Conservation (phyloP, 805 yeast species). For the Wickerhamiella galacta region DNA sequence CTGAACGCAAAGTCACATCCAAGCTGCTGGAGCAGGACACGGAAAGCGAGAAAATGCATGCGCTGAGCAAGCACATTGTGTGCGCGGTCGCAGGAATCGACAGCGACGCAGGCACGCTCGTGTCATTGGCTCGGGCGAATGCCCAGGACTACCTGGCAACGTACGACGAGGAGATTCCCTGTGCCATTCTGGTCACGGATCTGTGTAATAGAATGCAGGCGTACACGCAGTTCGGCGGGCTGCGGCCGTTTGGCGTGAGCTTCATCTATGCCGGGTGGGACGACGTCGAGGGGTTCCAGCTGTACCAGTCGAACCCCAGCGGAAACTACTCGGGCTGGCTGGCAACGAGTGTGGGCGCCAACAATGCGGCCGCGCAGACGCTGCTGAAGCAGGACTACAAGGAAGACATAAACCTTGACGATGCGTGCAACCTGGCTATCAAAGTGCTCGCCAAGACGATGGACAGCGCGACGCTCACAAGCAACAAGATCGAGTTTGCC, state of each 20-base stretch:
- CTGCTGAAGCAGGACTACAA: constrained; percentile 87
- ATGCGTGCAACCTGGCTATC: constrained; percentile 74
- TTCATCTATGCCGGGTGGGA: constrained; percentile 94
- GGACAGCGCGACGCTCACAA: constrained; percentile 68
- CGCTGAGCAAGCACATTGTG: constrained; percentile 49
- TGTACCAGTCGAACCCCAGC: constrained; percentile 89
- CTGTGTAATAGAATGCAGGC: constrained; percentile 93
- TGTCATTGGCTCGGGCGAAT: constrained; percentile 66
- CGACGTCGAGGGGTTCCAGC: constrained; percentile 74
- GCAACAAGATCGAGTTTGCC: constrained; percentile 86
- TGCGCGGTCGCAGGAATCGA: constrained; percentile 98
- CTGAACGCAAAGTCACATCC: constrained; percentile 88
- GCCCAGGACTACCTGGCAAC: constrained; percentile 77
- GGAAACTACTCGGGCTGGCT: constrained; percentile 98
- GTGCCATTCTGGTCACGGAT: constrained; percentile 72
- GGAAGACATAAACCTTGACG: constrained; percentile 47
- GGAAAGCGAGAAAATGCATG: constrained; percentile 81
- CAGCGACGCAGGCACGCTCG: constrained; percentile 85
- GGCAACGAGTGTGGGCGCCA: constrained; percentile 93
- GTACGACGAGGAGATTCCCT: constrained; percentile 87
- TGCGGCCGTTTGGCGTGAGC: constrained; percentile 96
- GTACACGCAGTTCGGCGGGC: constrained; percentile 96
- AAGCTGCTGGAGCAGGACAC: constrained; percentile 88
- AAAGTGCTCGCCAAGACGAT: constrained; percentile 88
- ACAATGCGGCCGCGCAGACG: constrained; percentile 91